Evolutionary conservation across 2,329 filamentous ascomycete species (phyloP).

Genomic region (Fusarium tjaetaba): DNA sequence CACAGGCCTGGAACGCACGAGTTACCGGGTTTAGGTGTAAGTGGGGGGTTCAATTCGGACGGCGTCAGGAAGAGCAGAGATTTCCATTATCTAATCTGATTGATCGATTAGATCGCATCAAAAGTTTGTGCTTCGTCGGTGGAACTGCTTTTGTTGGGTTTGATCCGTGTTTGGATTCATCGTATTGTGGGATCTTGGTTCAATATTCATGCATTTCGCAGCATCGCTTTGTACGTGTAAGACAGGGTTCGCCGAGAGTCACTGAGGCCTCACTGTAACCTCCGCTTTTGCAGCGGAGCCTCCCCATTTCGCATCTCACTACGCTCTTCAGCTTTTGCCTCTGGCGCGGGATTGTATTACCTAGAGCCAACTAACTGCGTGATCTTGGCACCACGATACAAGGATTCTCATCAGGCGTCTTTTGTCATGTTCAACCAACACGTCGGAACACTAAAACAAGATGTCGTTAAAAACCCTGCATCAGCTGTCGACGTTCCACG

Average conservation of each 20-base stretch:
- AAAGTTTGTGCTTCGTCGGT: not conserved
- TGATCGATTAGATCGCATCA: conserved; percentile 34
- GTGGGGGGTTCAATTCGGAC: conserved; percentile 10
- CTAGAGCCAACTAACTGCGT: not conserved
- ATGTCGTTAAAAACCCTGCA: conserved; percentile 13
- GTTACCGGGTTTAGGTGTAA: not conserved
- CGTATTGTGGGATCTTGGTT: not conserved
- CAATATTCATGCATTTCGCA: not conserved
- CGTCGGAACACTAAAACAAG: not conserved
- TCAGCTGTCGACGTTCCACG: conserved; percentile 6
- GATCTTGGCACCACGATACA: not conserved
- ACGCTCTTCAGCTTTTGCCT: not conserved
- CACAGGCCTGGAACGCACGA: conserved; percentile 31
- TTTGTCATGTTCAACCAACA: not conserved
- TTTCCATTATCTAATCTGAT: conserved; percentile 42
- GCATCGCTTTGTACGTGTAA: not conserved
- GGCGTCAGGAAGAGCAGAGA: not conserved
- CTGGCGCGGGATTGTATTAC: not conserved
- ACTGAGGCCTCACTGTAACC: conserved; percentile 9
- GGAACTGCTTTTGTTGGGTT: not conserved
- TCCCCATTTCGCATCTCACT: not conserved
- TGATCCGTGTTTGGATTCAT: not conserved
- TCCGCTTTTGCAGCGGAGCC: conserved; percentile 20
- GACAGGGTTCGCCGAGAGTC: not conserved
- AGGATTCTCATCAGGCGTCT: conserved; percentile 12